Evolutionary conservation across 2,329 filamentous ascomycete genomes (phyloP).

Genomic region (Aspergillus jensenii): DNA sequence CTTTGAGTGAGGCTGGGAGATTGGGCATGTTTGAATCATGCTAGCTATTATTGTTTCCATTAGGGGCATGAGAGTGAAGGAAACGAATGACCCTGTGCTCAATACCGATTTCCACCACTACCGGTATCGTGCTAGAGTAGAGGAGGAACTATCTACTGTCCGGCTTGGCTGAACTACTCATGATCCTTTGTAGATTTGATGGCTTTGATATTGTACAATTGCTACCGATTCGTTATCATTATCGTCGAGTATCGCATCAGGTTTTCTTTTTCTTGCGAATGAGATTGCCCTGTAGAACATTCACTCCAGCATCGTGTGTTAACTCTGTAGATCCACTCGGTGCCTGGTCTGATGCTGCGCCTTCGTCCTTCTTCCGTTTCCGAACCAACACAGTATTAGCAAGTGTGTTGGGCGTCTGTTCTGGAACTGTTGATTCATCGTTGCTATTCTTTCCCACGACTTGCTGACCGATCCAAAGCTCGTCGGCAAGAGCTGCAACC

Average conservation of each 20-base stretch:
- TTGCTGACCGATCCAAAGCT: conserved; percentile 36
- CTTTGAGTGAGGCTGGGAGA: neutral
- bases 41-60: neutral
- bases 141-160: neutral
- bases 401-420: conserved; percentile 21
- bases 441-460: conserved; percentile 31
- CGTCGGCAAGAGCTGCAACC: conserved; percentile 39
- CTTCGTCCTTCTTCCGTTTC: conserved; percentile 38
- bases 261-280: conserved; percentile 45
- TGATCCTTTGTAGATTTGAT: neutral
- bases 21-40: neutral
- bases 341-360: conserved; percentile 8
- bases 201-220: neutral
- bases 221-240: conserved; percentile 3
- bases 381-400: conserved; percentile 34
- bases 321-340: conserved; percentile 6
- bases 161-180: neutral
- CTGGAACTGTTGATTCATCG: conserved; percentile 14
- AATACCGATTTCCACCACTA: no score
- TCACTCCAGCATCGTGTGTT: conserved; percentile 26
- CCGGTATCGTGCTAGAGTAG: no score
- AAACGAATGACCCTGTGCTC: neutral
- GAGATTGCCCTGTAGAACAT: conserved; percentile 39
- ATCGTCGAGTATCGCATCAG: conserved; percentile 9
- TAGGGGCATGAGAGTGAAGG: neutral